A percentile compares a stretch with the other conserved stretches of the same genome.
These are phyloP conservation scores for Sordaria brevicollis DNA, from an alignment of 495 filamentous ascomycete species.

Conservation along the genomic window DNA sequence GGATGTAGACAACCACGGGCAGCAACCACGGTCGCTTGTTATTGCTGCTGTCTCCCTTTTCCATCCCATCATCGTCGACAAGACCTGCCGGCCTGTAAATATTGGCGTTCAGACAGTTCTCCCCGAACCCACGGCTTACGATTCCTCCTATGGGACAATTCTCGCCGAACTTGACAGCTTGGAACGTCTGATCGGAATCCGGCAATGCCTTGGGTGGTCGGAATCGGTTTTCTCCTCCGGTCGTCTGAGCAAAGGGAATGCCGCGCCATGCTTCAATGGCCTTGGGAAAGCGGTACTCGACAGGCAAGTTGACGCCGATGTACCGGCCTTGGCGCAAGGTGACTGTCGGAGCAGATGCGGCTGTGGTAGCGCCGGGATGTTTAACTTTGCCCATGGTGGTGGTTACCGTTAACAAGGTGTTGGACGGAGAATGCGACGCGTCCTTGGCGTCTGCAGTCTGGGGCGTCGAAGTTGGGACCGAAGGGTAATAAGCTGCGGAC, in stretches of 20 bases:
- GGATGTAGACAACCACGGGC: conserved; percentile 50
- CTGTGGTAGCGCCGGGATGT: neutral
- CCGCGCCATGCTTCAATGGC: conserved; percentile 48
- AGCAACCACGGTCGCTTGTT: conserved; percentile 24
- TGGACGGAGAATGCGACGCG: neutral
- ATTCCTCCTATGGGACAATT: conserved; percentile 27
- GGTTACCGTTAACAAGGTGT: neutral
- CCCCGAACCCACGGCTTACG: conserved; percentile 22
- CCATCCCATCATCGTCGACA: conserved; percentile 10
- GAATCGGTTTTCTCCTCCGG: conserved; percentile 47
- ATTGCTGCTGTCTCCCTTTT: conserved; percentile 3
- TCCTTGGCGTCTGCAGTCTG: neutral
- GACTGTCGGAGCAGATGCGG: conserved; percentile 21
- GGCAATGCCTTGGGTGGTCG: conserved; percentile 35
- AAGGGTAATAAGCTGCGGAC: neutral
- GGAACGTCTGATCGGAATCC: conserved; percentile 17
- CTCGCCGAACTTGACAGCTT: conserved; percentile 35
- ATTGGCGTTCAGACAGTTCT: conserved; percentile 45
- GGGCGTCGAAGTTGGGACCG: neutral
- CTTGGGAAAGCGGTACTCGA: conserved; percentile 30
- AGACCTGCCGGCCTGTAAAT: conserved; percentile 32
- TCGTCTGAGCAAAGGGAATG: conserved; percentile 49
- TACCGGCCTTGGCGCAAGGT: conserved; percentile 44
- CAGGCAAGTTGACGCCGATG: conserved; percentile 34
- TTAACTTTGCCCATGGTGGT: neutral